Evolutionary conservation across 1,139 yeast genomes (phyloP).

Genomic region (Yamadazyma jaroonii): DNA sequence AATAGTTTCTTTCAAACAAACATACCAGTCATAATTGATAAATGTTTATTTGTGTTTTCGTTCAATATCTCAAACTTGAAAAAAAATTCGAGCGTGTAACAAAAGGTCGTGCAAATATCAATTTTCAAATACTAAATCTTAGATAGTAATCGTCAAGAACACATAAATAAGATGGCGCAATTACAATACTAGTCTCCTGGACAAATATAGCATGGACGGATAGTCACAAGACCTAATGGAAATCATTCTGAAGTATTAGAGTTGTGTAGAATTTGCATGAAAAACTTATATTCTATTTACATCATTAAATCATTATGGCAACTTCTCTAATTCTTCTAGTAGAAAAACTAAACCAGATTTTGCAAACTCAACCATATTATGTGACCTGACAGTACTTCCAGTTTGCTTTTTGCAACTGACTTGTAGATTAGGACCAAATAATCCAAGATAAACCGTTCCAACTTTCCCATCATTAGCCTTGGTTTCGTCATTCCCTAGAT

Average conservation of each 20-base stretch:
- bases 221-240: no score
- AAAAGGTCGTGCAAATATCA: constrained; percentile 1
- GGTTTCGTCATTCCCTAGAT: constrained; percentile 20
- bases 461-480: constrained; percentile 24
- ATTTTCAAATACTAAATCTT: no score
- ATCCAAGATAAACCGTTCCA: constrained; percentile 71
- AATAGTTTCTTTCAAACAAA: not conserved
- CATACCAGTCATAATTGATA: constrained; percentile 10
- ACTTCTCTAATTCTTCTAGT: constrained; percentile 32
- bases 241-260: no score
- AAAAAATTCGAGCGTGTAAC: constrained; percentile 6
- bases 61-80: constrained; percentile 5
- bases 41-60: constrained; percentile 10
- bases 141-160: no score
- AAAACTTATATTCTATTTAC: constrained; percentile 1
- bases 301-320: constrained; percentile 1
- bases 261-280: no score
- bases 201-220: no score
- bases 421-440: constrained; percentile 66
- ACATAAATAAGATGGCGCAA: no score
- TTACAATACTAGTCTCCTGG: no score
- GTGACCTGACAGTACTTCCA: constrained; percentile 47
- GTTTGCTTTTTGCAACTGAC: constrained; percentile 49
- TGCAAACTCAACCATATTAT: constrained; percentile 77
- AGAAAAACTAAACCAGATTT: constrained; percentile 61